Evolutionary conservation across 2,329 filamentous ascomycete genomes (phyloP).

Genomic region (Phoma herbarum): DNA sequence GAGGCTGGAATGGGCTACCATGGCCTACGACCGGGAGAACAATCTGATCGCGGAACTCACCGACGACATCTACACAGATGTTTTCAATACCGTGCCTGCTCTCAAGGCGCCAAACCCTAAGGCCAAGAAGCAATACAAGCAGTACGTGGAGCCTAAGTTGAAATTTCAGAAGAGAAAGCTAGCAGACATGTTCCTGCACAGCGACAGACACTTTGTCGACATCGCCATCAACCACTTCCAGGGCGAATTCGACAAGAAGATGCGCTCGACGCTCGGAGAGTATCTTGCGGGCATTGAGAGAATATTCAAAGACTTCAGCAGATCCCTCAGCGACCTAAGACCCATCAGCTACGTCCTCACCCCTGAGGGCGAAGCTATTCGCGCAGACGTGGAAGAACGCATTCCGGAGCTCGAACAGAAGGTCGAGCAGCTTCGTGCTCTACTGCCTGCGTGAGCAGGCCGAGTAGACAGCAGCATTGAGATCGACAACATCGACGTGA

Average conservation of each 20-base stretch:
- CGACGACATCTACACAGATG: conserved; percentile 23
- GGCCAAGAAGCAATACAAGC: conserved; percentile 14
- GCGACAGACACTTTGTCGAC: conserved; percentile 25
- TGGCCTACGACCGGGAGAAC: conserved; percentile 25
- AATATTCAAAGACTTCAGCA: conserved; percentile 5
- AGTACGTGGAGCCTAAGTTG: conserved; percentile 21
- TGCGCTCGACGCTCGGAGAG: conserved; percentile 2
- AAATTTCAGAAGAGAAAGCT: conserved; percentile 26
- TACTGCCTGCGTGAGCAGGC: not conserved
- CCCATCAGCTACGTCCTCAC: conserved; percentile 13
- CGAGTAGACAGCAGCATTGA: not conserved
- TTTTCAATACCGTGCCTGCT: conserved; percentile 12
- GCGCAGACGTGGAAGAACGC: conserved; percentile 3
- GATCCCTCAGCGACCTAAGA: not conserved
- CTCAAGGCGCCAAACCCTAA: conserved; percentile 9
- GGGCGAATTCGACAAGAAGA: conserved; percentile 11
- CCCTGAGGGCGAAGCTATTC: conserved; percentile 1
- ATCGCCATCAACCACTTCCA: conserved; percentile 19
- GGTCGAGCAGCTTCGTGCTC: not conserved
- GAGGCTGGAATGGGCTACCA: conserved; percentile 14
- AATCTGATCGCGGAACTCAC: conserved; percentile 27
- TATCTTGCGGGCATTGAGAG: conserved; percentile 6
- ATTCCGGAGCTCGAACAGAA: conserved; percentile 8
- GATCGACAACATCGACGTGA: not conserved
- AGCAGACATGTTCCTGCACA: conserved; percentile 9